Evolutionary conservation across 2,329 filamentous ascomycete species (phyloP), one percentile per base, ranked within the genome.

Genomic region (Hypoxylon sp.): DNA sequence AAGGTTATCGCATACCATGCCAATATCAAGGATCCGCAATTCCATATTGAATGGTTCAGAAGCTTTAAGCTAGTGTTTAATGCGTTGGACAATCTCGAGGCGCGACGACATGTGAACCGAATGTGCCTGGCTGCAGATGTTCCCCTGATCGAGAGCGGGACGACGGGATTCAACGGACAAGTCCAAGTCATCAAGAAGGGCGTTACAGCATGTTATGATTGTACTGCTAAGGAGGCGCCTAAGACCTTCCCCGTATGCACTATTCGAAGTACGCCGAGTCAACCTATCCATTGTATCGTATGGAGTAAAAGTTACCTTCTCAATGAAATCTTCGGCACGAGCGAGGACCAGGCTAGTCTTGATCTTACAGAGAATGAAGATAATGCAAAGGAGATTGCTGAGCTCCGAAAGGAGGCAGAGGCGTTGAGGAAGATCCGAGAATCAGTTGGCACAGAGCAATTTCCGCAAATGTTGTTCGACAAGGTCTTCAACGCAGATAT

Each of bases 241-340:
- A 98, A 97, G 79, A 92, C 92, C 1, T 98, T 97, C 77, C 94
- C 96, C 1, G 94, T 98, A 46, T 99, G 96, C 83, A 99, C 96
- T 1, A 98, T 99, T 75, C 90, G 96, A 79, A 98, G 94, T 79
- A 99, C 94, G 0, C 96, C 96, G 0, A 97, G 92, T 72, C 95
- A 98, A 76, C 93, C 95, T 0, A 98, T 99, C 47, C 96, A 99
- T 81, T 98, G 96, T 82, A 99, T 99, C 68, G 95, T 99, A 1
- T 99, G 96, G 96, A 95, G 89, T 19, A 99, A 98, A 82, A 97
- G 94, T 79, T 99, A 98, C 79, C 86, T 99, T 8, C 88, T 99
- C 67, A 96, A 94, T 72, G 96, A 99, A 80, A 90, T 99, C 6
- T 99, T 98, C 74, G 96, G 96, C 17, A 89, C 90, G 2, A 97